Evolutionary conservation across 345 rosid genomes (phyloP), one percentile per base, ranked within the genome.

Genomic region (Triadica sebifera): DNA sequence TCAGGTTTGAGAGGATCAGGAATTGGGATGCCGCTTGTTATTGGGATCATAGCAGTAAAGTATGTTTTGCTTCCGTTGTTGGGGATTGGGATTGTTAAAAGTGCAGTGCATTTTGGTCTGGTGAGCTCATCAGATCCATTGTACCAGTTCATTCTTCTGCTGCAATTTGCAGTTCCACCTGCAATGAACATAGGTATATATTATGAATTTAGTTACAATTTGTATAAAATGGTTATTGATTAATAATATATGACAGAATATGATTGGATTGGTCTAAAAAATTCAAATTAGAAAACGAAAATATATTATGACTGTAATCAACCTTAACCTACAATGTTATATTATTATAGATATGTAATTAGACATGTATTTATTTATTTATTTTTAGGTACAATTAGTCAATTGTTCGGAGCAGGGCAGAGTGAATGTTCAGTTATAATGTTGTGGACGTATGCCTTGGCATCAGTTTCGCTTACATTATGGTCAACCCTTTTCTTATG

Each of bases 131-230:
- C 78, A 15, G 83, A 89, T 76, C 76, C 85, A 3, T 66, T 84
- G 22, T 89, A 82, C 62, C 87, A 77, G 49, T 85, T 89, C 50
- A 69, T 84, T 73, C 92, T 87, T 75, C 74, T 89, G 65, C 81
- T 87, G 62, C 90, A 89, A 53, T 87, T 68, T 74, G 88, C 89
- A 1, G 70, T 87, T 57, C 90, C 89, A 13, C 90, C 87, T 9
- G 92, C 88, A 49, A 49, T 89, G 77, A 83, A 71, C 61, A 79
- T 86, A 53, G 87, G 91, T 86, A 72, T n/a, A 58, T 24, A 22
- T 43, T 45, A 20, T 29, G 2, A 2, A 29, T 29, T 29, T 2
- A 29, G 34, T 29, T 1, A 29, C 34, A 1, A 29, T 29, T 29
- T 29, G 2, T 29, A 29, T 1, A 29, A 29, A 2, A 29, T 29